phyloP scores from a whole-genome alignment of 345 rosid genomes.

The Syzygium aqueum region DNA sequence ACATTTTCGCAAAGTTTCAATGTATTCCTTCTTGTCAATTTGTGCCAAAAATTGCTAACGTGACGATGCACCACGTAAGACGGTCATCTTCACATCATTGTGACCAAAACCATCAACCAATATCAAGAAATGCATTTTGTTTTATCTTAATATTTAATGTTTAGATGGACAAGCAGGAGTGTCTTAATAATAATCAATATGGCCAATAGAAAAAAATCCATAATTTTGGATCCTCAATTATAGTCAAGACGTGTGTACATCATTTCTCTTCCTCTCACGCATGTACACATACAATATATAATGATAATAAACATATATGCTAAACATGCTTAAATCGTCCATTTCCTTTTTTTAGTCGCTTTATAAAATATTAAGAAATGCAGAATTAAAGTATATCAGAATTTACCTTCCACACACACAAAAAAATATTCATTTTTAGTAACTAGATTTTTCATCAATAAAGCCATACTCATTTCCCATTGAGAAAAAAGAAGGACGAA shows the following conservation, averaged over 20 bases:
- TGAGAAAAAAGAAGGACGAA: not conserved
- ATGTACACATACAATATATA: not conserved
- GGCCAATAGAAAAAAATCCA: not conserved
- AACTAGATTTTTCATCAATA: not conserved
- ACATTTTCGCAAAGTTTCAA: not conserved
- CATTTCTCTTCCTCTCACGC: not conserved
- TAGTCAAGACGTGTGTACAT: not conserved
- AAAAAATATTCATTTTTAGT: not conserved
- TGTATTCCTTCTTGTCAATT: accelerated
- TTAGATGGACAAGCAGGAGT: not conserved
- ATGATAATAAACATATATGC: not conserved
- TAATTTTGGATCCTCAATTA: not conserved
- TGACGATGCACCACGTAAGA: accelerated
- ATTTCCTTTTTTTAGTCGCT: not conserved
- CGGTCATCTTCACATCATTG: not conserved
- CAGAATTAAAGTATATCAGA: not conserved
- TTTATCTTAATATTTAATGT: too few relatives aligned
- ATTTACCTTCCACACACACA: not conserved
- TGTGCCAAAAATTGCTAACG: accelerated
- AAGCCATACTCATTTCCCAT: not conserved
- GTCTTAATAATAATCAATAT: not conserved
- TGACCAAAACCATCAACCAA: not conserved
- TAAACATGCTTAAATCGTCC: not conserved
- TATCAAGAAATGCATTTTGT: not conserved
- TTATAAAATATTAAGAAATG: not conserved